These are phyloP conservation scores for Lindgomyces ingoldianus DNA, from an alignment of 495 filamentous ascomycete species.

Conservation along the genomic window DNA sequence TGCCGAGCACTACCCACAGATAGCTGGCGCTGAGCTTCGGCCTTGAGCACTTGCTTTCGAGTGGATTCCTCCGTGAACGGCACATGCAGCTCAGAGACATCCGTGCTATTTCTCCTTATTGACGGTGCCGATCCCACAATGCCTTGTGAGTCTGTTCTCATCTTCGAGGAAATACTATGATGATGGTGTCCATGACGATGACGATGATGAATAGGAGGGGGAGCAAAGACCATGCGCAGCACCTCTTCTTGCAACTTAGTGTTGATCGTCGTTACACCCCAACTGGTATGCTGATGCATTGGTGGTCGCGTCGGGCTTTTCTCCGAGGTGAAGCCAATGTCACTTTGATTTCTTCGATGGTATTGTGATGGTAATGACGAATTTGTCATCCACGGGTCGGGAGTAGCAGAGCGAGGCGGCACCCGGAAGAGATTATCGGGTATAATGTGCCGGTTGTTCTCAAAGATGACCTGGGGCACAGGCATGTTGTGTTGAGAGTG, in stretches of 20 bases:
- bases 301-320: slow-evolving; percentile 37
- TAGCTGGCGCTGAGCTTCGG: slow-evolving; percentile 29
- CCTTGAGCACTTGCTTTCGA: slow-evolving; percentile 35
- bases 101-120: slow-evolving; percentile 32
- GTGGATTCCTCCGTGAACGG: slow-evolving; percentile 27
- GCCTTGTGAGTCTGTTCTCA: slow-evolving; percentile 23
- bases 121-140: slow-evolving; percentile 32
- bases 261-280: slow-evolving; percentile 96
- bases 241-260: slow-evolving; percentile 85
- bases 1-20: background rate
- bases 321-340: slow-evolving; percentile 19
- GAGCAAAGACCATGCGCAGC: slow-evolving; percentile 88
- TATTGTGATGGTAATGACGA: slow-evolving; percentile 28
- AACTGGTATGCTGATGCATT: slow-evolving; percentile 63
- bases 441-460: slow-evolving; percentile 94
- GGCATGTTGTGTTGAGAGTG: slow-evolving; percentile 67
- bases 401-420: slow-evolving; percentile 37
- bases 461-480: slow-evolving; percentile 89
- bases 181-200: slow-evolving; percentile 63
- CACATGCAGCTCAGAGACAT: slow-evolving; percentile 18
- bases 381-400: slow-evolving; percentile 29
- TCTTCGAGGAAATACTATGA: slow-evolving; percentile 44
- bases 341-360: slow-evolving; percentile 37
- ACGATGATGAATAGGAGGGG: slow-evolving; percentile 71
- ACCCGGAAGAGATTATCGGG: slow-evolving; percentile 72